Percentiles rank a stretch among this genome's conserved stretches.
Evolutionary conservation across 208 protist species (phyloP).

Genomic region (Wallacemonas sp.): DNA sequence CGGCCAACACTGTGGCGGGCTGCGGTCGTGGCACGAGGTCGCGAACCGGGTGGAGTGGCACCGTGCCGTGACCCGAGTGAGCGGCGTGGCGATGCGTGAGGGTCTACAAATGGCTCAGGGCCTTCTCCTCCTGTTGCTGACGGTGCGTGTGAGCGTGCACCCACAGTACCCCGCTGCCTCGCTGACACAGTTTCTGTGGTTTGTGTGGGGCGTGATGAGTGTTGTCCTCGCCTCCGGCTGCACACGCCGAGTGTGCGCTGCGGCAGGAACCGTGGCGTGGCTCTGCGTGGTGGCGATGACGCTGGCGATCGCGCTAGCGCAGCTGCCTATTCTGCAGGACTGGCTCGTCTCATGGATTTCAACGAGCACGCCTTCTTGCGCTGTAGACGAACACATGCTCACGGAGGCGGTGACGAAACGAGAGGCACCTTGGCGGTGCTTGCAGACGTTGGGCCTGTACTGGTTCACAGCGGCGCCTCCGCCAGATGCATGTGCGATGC

Average conservation of each 20-base stretch:
- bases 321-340: neutral
- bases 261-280: neutral
- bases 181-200: slow-evolving; percentile 1
- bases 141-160: neutral
- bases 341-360: neutral
- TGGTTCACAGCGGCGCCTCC: neutral
- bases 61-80: too few species aligned
- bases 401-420: too few species aligned
- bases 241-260: neutral
- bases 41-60: neutral
- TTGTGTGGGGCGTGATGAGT: neutral
- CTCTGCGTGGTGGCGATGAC: neutral
- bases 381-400: neutral
- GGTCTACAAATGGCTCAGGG: too few species aligned
- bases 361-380: neutral
- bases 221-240: neutral
- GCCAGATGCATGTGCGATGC: neutral
- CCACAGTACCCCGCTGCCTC: neutral
- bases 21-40: neutral
- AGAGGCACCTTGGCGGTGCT: slow-evolving; percentile 1
- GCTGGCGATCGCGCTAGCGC: neutral
- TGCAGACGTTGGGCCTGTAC: neutral
- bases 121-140: neutral
- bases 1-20: neutral
- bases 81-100: too few species aligned